Evolutionary conservation across 306 rosid genomes (phyloP).

Genomic region (Inga leiocalycina): DNA sequence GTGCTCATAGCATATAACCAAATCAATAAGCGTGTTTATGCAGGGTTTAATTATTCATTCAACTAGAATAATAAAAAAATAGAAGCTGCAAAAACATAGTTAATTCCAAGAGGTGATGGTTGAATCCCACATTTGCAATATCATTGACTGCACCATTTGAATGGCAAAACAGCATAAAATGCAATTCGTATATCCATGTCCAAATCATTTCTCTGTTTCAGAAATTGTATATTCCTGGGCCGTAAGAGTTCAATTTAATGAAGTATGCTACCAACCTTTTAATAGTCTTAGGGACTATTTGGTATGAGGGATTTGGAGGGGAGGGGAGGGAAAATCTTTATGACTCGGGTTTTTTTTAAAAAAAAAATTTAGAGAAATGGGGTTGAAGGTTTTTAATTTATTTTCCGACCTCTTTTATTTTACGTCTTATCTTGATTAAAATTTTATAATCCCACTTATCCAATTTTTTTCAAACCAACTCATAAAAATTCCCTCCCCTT

Average conservation of each 20-base stretch:
- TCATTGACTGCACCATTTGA: constrained; percentile 3
- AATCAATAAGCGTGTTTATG: background rate
- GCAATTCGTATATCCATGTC: background rate
- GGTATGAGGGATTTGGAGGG: too few species aligned
- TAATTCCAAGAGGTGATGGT: background rate
- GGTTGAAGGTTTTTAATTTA: too few species aligned
- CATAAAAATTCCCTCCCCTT: too few species aligned
- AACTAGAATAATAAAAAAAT: background rate
- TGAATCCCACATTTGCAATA: background rate
- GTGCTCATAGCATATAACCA: background rate
- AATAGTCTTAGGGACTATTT: background rate
- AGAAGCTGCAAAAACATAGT: background rate
- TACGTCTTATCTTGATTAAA: too few species aligned
- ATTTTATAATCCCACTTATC: too few species aligned
- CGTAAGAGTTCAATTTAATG: too few species aligned
- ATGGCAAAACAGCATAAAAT: constrained; percentile 3
- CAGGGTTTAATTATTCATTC: background rate
- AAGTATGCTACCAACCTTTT: background rate
- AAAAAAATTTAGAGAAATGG: too few species aligned
- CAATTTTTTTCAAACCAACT: too few species aligned
- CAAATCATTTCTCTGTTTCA: background rate
- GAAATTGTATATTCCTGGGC: background rate
- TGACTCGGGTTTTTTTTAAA: too few species aligned
- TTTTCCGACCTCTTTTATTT: too few species aligned
- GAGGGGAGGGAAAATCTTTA: too few species aligned